These are phyloP conservation scores for Malus hybrid DNA, from an alignment of 331 rosid genomes.

Conservation along the genomic window DNA sequence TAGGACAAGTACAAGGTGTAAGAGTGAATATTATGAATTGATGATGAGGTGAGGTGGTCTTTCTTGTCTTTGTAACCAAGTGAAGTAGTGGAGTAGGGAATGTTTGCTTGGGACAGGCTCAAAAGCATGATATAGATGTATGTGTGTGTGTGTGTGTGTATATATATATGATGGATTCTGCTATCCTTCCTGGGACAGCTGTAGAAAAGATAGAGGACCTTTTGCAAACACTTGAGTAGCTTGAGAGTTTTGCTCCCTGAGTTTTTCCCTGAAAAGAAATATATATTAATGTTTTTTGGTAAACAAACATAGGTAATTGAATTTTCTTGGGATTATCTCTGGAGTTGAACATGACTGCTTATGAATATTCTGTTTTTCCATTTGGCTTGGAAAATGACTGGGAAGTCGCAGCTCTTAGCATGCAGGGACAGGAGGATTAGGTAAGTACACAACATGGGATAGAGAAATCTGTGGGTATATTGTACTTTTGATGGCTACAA, in stretches of 20 bases:
- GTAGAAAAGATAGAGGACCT: slow-evolving; percentile 14
- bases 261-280: slow-evolving; percentile 15
- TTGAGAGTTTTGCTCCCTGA: slow-evolving; percentile 48
- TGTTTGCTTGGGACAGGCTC: slow-evolving; percentile 70
- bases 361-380: slow-evolving; percentile 12
- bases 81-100: not conserved
- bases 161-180: too few relatives aligned
- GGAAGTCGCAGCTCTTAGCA: slow-evolving; percentile 6
- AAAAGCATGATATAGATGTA: slow-evolving; percentile 25
- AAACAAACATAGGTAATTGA: slow-evolving; percentile 17
- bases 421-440: slow-evolving; percentile 25
- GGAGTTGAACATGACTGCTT: slow-evolving; percentile 32
- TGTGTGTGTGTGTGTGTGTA: too few relatives aligned
- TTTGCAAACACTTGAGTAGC: slow-evolving; percentile 59
- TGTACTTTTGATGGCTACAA: not conserved
- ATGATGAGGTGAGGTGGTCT: slow-evolving; percentile 47
- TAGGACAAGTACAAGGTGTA: slow-evolving; percentile 29
- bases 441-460: slow-evolving; percentile 6
- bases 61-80: slow-evolving; percentile 92
- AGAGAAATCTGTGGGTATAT: not conserved
- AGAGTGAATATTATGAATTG: slow-evolving; percentile 11
- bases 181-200: slow-evolving; percentile 24
- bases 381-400: slow-evolving; percentile 37
- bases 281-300: slow-evolving; percentile 16
- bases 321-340: slow-evolving; percentile 18